These are phyloP conservation scores for Trypanosoma platydactyli DNA, from an alignment of 208 protist genomes.

Conservation along the genomic window DNA sequence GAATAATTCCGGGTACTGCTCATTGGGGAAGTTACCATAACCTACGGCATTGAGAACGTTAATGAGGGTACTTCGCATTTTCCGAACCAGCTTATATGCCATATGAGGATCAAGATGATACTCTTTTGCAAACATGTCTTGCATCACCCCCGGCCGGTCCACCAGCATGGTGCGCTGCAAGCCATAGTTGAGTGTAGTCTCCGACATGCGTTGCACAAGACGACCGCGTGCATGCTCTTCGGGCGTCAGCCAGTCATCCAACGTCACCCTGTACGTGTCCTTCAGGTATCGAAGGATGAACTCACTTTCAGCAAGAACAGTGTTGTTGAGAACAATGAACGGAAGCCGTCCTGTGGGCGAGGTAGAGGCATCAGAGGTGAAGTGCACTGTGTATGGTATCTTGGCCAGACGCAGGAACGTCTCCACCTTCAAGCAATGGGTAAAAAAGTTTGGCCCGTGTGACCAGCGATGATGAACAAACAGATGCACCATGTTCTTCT, in stretches of 20 bases:
- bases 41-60: slow-evolving; percentile 51
- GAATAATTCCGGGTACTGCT: slow-evolving; percentile 59
- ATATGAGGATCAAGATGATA: slow-evolving; percentile 43
- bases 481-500: slow-evolving; percentile 64
- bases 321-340: slow-evolving; percentile 64
- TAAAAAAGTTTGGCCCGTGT: slow-evolving; percentile 69
- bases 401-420: slow-evolving; percentile 70
- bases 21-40: slow-evolving; percentile 46
- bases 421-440: slow-evolving; percentile 68
- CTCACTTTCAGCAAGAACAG: slow-evolving; percentile 51
- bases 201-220: slow-evolving; percentile 53
- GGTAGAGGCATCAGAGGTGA: slow-evolving; percentile 54
- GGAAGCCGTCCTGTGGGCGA: slow-evolving; percentile 60
- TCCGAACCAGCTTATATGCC: slow-evolving; percentile 43
- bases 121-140: slow-evolving; percentile 62
- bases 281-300: slow-evolving; percentile 65
- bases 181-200: slow-evolving; percentile 67
- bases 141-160: slow-evolving; percentile 52
- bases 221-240: slow-evolving; percentile 53
- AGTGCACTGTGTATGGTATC: slow-evolving; percentile 71
- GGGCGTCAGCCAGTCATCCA: slow-evolving; percentile 54
- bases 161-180: slow-evolving; percentile 61
- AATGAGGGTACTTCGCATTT: slow-evolving; percentile 53
- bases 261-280: slow-evolving; percentile 37
- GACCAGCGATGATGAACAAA: slow-evolving; percentile 72